Percentiles rank a stretch among this genome's conserved stretches.
These are phyloP conservation scores for Lathyrus sativus DNA, from an alignment of 306 rosid species.

Conservation along the genomic window DNA sequence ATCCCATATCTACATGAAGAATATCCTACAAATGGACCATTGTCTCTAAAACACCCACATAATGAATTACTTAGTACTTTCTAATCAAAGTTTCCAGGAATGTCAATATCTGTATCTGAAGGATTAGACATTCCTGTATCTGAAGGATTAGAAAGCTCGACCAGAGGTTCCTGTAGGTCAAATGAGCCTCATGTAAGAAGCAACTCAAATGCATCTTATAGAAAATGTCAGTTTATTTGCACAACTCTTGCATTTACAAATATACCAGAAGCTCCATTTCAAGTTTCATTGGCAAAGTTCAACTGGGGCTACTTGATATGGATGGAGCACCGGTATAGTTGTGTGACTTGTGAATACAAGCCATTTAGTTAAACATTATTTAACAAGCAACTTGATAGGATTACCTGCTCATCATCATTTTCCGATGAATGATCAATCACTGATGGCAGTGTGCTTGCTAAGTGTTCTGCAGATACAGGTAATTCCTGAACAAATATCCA, in stretches of 20 bases:
- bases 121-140: conserved; percentile 73
- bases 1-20: conserved; percentile 41
- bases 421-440: conserved; percentile 57
- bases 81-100: conserved; percentile 80
- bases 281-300: conserved; percentile 24
- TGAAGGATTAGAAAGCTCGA: conserved; percentile 77
- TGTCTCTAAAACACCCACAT: conserved; percentile 35
- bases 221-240: conserved; percentile 6
- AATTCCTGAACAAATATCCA: conserved; percentile 55
- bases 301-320: conserved; percentile 18
- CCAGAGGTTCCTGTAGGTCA: conserved; percentile 72
- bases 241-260: conserved; percentile 18
- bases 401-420: conserved; percentile 81
- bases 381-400: conserved; percentile 16
- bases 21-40: conserved; percentile 34
- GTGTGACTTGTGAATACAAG: conserved; percentile 26
- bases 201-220: conserved; percentile 28
- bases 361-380: conserved; percentile 6
- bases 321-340: conserved; percentile 19
- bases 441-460: conserved; percentile 48
- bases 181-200: conserved; percentile 35
- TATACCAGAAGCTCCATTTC: conserved; percentile 19
- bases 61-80: conserved; percentile 56
- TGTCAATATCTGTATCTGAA: conserved; percentile 74
- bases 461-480: conserved; percentile 55